phyloP scores from a whole-genome alignment of 106 monocot genomes.

The Allium fistulosum region DNA sequence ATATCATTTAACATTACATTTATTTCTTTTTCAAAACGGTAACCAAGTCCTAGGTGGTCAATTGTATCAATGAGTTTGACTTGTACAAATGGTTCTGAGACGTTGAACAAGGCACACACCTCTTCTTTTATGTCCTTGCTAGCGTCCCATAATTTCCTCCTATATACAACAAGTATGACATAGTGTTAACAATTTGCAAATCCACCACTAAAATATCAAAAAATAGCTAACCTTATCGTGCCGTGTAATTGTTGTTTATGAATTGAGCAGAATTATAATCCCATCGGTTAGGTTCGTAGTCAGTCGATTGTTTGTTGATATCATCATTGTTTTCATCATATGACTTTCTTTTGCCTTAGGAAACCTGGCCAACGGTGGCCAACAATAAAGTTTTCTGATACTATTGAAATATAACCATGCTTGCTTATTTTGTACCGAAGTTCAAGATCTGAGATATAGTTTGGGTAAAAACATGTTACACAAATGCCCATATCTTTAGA shows the following conservation, averaged over 20 bases:
- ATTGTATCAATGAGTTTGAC: background rate
- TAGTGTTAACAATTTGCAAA: background rate
- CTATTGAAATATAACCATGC: too few species aligned
- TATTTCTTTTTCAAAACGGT: conserved; percentile 3
- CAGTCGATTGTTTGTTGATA: background rate
- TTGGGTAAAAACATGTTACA: too few species aligned
- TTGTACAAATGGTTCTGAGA: background rate
- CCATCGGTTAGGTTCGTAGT: conserved; percentile 7
- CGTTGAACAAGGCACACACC: conserved; percentile 2
- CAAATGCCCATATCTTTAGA: too few species aligned
- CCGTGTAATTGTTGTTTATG: conserved; percentile 4
- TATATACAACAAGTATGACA: background rate
- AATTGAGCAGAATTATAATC: background rate
- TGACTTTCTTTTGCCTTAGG: too few species aligned
- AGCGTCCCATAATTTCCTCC: conserved; percentile 1
- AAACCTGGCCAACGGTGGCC: too few species aligned
- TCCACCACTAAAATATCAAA: background rate
- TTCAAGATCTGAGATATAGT: too few species aligned
- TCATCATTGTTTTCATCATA: background rate
- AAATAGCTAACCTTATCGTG: background rate
- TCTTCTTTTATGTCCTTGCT: conserved; percentile 4
- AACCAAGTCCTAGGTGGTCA: background rate
- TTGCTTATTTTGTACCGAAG: too few species aligned
- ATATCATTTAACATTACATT: conserved; percentile 1
- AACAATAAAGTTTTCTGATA: too few species aligned